Evolutionary conservation across 2,329 filamentous ascomycete species (phyloP), one percentile per base, ranked within the genome.

Genomic region (Lasiodiplodia theobromae): DNA sequence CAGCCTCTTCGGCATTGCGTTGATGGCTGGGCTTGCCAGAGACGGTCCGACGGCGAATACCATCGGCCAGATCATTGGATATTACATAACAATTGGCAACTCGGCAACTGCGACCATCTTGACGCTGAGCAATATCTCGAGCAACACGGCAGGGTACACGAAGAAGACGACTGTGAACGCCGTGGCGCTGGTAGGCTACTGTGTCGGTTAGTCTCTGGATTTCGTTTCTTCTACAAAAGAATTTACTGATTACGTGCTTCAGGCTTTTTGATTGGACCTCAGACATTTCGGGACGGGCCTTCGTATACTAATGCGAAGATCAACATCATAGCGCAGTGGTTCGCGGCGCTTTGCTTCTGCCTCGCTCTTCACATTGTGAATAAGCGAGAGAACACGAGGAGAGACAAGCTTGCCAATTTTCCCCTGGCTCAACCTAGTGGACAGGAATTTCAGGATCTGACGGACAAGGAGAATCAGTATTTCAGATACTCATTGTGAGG

Each of bases 91-190:
- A 7, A 62, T 62, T 49, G 57, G 57, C 16, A 62, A 49, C 16
- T 49, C 38, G 16, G 57, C 57, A 28, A 62, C 40, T 1, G 57
- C 57, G 16, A 49, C 57, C 14, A 62, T 62, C 57, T 62, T 62
- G 40, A 18, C 47, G 14, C 18, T 62, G 40, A 62, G 57, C 25
- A 49, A 4, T 21, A 34, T 62, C 23, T 62, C 57, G 40, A 62
- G 57, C 5, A 62, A 62, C 47, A 40, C 16, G 14, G 57, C 57
- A 11, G 57, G 57, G 6, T 44, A 62, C 40, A 62, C 38, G 21
- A 62, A 62, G 57, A 62, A 62, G 38, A 62, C 57, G 18, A 62
- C 57, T 25, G 57, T 62, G 18, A 62, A 62, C 23, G 38, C 57
- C 16, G 40, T 62, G 6, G 38, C 57, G 25, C 40, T 62, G 23